A percentile compares a stretch with the other conserved stretches of the same genome.
phyloP scores from a whole-genome alignment of 495 filamentous ascomycete species.

The Aspergillus ellipticus region DNA sequence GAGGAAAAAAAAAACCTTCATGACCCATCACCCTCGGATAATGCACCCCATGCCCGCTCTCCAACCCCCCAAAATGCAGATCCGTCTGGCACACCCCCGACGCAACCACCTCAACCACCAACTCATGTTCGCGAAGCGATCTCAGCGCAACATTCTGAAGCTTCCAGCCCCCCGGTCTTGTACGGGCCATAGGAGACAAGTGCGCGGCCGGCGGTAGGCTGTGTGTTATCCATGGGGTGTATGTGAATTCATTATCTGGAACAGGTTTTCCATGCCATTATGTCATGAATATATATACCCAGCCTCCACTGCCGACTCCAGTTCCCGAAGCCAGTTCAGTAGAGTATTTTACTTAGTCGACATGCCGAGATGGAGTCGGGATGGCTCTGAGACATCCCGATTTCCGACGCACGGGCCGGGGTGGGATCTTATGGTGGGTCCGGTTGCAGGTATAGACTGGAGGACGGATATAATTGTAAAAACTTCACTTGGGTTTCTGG shows the following conservation, averaged over 20 bases:
- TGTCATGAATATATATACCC: neutral
- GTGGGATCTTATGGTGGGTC: too few species aligned
- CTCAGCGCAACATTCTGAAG: slow-evolving; percentile 24
- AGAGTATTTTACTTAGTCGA: neutral
- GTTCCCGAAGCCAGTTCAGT: neutral
- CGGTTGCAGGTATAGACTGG: too few species aligned
- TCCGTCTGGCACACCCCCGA: slow-evolving; percentile 42
- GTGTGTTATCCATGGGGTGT: neutral
- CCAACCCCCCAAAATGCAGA: slow-evolving; percentile 17
- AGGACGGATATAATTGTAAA: too few species aligned
- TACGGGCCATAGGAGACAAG: slow-evolving; percentile 18
- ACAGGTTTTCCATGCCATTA: neutral
- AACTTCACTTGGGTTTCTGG: too few species aligned
- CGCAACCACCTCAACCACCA: slow-evolving; percentile 34
- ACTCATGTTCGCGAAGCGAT: slow-evolving; percentile 25
- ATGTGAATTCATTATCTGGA: neutral
- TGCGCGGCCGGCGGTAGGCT: slow-evolving; percentile 2
- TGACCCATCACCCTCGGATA: slow-evolving; percentile 20
- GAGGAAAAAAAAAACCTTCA: slow-evolving; percentile 15
- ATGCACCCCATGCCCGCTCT: slow-evolving; percentile 13
- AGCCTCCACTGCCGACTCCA: neutral
- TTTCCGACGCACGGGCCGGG: too few species aligned
- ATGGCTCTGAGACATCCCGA: neutral
- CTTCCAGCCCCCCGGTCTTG: slow-evolving; percentile 12
- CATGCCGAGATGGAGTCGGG: neutral